Percentiles rank a stretch among this genome's conserved stretches.
Evolutionary conservation across 352 stramenopile species (phyloP).

Genomic region (Phytophthora kernoviae): DNA sequence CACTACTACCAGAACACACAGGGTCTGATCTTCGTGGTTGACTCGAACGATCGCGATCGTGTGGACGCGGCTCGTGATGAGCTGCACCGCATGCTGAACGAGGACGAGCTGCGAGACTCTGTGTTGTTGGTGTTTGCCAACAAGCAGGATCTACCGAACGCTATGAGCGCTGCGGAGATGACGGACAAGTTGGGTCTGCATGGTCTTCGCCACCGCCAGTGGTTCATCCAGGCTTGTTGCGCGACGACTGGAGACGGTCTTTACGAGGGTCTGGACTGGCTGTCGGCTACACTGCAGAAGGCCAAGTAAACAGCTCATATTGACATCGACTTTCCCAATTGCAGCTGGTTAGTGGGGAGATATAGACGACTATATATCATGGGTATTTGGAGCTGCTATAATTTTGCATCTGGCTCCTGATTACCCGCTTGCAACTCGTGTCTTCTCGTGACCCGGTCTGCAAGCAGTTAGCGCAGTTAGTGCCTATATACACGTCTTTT

Average conservation of each 20-base stretch:
- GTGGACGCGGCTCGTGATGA: constrained; percentile 97
- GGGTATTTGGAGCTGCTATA: constrained; percentile 40
- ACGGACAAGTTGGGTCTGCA: constrained; percentile 98
- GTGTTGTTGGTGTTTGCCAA: constrained; percentile 99
- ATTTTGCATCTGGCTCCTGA: constrained; percentile 28
- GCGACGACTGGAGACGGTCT: constrained; percentile 97
- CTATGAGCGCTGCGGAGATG: constrained; percentile 96
- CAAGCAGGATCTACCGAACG: constrained; percentile 99
- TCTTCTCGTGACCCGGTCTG: constrained; percentile 4
- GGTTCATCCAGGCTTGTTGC: constrained; percentile 99
- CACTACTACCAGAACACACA: constrained; percentile 99
- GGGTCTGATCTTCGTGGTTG: constrained; percentile 99
- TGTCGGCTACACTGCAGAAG: constrained; percentile 84
- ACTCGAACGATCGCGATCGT: constrained; percentile 99
- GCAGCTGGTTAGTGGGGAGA: constrained; percentile 38
- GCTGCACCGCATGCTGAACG: constrained; percentile 98
- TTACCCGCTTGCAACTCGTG: constrained; percentile 8
- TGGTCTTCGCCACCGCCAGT: constrained; percentile 96
- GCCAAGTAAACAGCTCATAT: constrained; percentile 52
- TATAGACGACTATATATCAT: constrained; percentile 50
- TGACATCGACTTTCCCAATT: constrained; percentile 28
- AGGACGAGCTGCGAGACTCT: constrained; percentile 97
- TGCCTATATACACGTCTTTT: constrained; percentile 12
- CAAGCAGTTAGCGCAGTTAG: neutral
- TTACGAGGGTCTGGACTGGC: constrained; percentile 98